Evolutionary conservation across 2,329 filamentous ascomycete species (phyloP).

Genomic region (Neofusicoccum parvum): DNA sequence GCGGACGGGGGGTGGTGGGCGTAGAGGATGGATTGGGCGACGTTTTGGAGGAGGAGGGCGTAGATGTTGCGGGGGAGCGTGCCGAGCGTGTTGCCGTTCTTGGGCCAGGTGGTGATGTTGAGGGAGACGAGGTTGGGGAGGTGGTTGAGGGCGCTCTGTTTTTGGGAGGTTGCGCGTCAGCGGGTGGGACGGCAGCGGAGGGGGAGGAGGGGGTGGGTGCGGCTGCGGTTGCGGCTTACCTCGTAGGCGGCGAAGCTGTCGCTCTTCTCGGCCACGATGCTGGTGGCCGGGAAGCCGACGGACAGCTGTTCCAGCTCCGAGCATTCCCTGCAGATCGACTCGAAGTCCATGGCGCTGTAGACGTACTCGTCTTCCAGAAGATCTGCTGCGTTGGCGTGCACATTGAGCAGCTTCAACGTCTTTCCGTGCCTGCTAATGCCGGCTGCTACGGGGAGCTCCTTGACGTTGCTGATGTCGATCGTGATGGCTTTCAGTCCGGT

Average conservation of each 20-base stretch:
- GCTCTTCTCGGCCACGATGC: slow-evolving; percentile 44
- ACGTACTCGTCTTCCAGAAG: slow-evolving; percentile 50
- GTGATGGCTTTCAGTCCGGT: slow-evolving; percentile 48
- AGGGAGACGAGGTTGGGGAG: slow-evolving; percentile 47
- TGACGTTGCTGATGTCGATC: slow-evolving; percentile 47
- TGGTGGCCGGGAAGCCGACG: slow-evolving; percentile 50
- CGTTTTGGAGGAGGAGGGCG: slow-evolving; percentile 46
- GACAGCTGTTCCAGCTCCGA: slow-evolving; percentile 48
- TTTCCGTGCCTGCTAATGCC: slow-evolving; percentile 50
- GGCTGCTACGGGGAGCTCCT: slow-evolving; percentile 44
- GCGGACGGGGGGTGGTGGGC: slow-evolving; percentile 10
- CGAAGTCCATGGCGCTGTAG: slow-evolving; percentile 47
- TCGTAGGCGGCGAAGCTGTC: slow-evolving; percentile 49
- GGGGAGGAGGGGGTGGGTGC: background rate
- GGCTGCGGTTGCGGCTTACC: slow-evolving; percentile 26
- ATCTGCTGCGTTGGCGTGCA: slow-evolving; percentile 45
- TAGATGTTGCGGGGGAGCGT: slow-evolving; percentile 48
- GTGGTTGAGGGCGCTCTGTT: slow-evolving; percentile 39
- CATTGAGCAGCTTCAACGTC: slow-evolving; percentile 47
- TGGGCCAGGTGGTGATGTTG: slow-evolving; percentile 54
- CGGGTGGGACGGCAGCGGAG: background rate
- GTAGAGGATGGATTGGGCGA: slow-evolving; percentile 36
- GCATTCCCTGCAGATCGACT: slow-evolving; percentile 50
- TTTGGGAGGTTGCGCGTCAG: background rate
- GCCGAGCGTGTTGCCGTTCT: slow-evolving; percentile 41